These are phyloP conservation scores for Abelmoschus esculentus DNA, from an alignment of 345 rosid genomes.

Conservation along the genomic window DNA sequence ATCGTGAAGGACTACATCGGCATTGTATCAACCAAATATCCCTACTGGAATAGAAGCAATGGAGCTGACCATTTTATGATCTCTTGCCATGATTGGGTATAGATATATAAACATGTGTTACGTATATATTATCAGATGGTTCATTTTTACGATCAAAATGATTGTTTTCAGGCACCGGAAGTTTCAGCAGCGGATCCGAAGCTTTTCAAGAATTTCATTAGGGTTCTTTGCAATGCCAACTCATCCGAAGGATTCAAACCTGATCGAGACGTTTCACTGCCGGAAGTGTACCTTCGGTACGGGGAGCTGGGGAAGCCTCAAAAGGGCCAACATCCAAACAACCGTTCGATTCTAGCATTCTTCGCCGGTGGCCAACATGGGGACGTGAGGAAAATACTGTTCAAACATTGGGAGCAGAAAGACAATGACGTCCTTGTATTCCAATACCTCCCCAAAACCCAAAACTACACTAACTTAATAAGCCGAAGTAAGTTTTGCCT, in stretches of 20 bases:
- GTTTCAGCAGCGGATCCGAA: slow-evolving; percentile 26
- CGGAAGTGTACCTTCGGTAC: slow-evolving; percentile 21
- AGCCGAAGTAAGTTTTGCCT: slow-evolving; percentile 31
- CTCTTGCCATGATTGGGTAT: slow-evolving; percentile 79
- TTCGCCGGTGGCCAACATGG: slow-evolving; percentile 44
- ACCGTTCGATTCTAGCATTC: slow-evolving; percentile 34
- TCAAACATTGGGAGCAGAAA: slow-evolving; percentile 31
- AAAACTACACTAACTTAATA: slow-evolving; percentile 28
- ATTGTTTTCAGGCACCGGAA: slow-evolving; percentile 30
- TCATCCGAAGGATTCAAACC: slow-evolving; percentile 41
- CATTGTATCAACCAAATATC: slow-evolving; percentile 30
- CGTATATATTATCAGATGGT: neutral
- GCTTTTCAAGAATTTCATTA: slow-evolving; percentile 29
- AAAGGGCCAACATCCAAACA: neutral
- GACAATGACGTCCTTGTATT: slow-evolving; percentile 25
- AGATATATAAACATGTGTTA: neutral
- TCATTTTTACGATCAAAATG: neutral
- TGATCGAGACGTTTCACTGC: slow-evolving; percentile 33
- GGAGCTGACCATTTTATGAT: slow-evolving; percentile 67
- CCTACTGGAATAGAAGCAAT: slow-evolving; percentile 47
- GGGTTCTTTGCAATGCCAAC: slow-evolving; percentile 50
- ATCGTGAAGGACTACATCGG: slow-evolving; percentile 45
- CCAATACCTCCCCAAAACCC: slow-evolving; percentile 27
- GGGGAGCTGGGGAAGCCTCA: slow-evolving; percentile 9
- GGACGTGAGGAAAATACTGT: slow-evolving; percentile 21